Conservation (phyloP, 352 stramenopile species). For the Pythium phragmiticola region DNA sequence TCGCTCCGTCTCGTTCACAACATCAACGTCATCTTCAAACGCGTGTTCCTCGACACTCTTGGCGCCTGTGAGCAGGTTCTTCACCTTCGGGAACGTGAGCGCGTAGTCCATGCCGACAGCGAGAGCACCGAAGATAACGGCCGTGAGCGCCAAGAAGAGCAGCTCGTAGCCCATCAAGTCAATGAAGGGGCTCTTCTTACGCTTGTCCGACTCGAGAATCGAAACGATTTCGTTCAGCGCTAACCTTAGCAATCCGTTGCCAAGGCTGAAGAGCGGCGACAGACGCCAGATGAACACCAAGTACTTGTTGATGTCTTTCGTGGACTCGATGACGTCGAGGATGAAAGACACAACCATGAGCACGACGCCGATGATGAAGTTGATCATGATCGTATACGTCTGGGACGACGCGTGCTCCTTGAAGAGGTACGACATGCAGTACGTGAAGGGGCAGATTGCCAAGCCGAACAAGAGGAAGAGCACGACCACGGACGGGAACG, state of each 20-base stretch:
- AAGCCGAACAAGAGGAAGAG: constrained; percentile 61
- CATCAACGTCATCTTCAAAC: constrained; percentile 32
- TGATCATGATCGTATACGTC: constrained; percentile 71
- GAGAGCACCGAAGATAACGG: constrained; percentile 41
- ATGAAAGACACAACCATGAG: constrained; percentile 63
- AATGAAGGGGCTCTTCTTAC: constrained; percentile 51
- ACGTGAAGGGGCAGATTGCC: constrained; percentile 65
- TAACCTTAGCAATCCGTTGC: constrained; percentile 38
- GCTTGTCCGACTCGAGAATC: constrained; percentile 29
- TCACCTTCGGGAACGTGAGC: constrained; percentile 51
- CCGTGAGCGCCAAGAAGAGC: constrained; percentile 44
- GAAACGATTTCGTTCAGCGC: constrained; percentile 19
- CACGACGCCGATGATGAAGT: constrained; percentile 61
- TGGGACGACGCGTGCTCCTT: constrained; percentile 64
- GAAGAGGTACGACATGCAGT: constrained; percentile 67
- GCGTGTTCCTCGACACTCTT: constrained; percentile 16
- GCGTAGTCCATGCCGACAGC: constrained; percentile 56
- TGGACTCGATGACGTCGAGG: constrained; percentile 48
- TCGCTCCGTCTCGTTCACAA: constrained; percentile 23
- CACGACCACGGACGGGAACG: constrained; percentile 39
- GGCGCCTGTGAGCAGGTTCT: constrained; percentile 21
- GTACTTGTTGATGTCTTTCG: constrained; percentile 41
- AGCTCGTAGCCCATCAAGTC: constrained; percentile 67
- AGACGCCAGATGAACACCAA: constrained; percentile 75
- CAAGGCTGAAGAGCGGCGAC: constrained; percentile 53